Evolutionary conservation across 2,329 filamentous ascomycete genomes (phyloP), one percentile per base, ranked within the genome.

Genomic region (Hymenoscyphus repandus): DNA sequence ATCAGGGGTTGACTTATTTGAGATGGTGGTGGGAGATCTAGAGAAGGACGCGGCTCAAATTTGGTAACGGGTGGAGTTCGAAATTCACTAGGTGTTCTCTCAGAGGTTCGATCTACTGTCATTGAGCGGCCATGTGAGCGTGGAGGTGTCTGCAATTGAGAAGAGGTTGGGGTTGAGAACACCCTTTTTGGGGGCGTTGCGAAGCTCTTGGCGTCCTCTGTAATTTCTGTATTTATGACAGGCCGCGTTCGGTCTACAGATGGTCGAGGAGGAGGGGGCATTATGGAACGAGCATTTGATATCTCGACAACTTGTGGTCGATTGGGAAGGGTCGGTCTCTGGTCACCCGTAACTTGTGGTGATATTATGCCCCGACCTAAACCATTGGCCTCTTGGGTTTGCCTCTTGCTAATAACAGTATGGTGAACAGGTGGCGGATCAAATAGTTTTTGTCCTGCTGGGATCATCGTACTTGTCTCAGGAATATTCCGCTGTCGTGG

Each of bases 371-470:
- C 66, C 50, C 66, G 73, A 6, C 63, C 58, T 2, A 64, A 53
- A 2, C 69, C 72, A 57, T 75, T 74, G 7, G 60, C 54, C 17
- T 76, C 74, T 4, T 68, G 61, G 33, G 76, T 58, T 53, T 70
- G 70, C 47, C 74, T 70, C 56, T 68, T 74, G 20, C 55, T 71
- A 30, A 66, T 70, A 18, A 76, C 55, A 0, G 75, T 69, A 53
- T 72, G 76, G 58, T 82, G 80, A 4, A 75, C 57, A 1, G 78
- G 76, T 2, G 78, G 77, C 2, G 78, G 74, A 3, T 82, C 77
- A 49, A 73, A 79, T 57, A 58, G 58, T 53, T 56, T 53, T 57
- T 60, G 50, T 53, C 47, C 45, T 12, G 57, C 53, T 31, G 57
- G 54, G 15, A 54, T 58, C 13, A 56, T 54, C 42, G 62, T 51